Evolutionary conservation across 805 yeast species (phyloP).

Genomic region (Maudiozyma bulderi): DNA sequence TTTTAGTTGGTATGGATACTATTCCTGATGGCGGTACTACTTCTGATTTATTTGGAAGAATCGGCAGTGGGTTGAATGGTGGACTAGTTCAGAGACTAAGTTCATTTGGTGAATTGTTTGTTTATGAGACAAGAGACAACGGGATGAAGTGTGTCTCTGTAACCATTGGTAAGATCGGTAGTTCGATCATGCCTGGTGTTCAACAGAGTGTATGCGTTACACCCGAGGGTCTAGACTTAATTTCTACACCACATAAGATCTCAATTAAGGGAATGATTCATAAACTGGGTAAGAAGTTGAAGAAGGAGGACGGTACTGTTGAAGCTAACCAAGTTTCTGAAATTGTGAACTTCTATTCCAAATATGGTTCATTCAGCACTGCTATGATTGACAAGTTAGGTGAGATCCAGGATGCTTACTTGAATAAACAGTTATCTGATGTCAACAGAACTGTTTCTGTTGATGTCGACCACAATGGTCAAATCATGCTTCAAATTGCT

Average conservation of each 20-base stretch:
- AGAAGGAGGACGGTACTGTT: neutral
- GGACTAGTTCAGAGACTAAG: neutral
- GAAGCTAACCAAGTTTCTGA: neutral
- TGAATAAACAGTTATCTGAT: neutral
- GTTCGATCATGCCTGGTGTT: neutral
- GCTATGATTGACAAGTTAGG: neutral
- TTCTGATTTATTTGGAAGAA: neutral
- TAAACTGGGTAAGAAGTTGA: neutral
- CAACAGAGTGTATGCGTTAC: neutral
- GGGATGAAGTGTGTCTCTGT: neutral
- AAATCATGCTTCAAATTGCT: neutral
- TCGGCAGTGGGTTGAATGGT: neutral
- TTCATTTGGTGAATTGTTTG: neutral
- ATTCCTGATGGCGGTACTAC: neutral
- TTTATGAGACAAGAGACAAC: neutral
- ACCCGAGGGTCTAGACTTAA: neutral
- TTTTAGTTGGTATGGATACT: neutral
- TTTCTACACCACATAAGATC: neutral
- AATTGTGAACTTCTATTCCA: neutral
- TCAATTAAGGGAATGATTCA: neutral
- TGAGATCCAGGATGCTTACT: neutral
- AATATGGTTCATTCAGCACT: neutral
- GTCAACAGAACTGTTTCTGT: neutral
- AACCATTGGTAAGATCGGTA: neutral
- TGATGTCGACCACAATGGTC: neutral